Base-by-base conservation (phyloP, 176 grass and related monocot genomes). In the Aegilops longissima region DNA sequence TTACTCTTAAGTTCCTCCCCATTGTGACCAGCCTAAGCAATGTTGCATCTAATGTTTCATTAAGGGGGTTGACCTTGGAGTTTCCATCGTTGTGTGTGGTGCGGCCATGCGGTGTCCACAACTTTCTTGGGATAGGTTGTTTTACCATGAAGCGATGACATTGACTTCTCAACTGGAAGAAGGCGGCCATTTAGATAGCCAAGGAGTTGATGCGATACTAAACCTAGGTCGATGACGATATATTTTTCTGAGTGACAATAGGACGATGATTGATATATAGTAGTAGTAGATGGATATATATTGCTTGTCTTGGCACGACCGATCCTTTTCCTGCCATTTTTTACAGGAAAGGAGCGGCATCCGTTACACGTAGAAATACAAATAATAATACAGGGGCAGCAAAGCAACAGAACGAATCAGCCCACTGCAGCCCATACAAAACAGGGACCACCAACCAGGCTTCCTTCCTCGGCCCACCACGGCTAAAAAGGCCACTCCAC, bases 281-380 rank as follows among this genome's bases (percentile, higher is more conserved):
- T 44, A 44, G 9, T 47, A 47, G 44, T 47, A 13, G 47, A 51
- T 51, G 1, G 12, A 49, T 4, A 49, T 52, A 54, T 1, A 54
- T 54, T 54, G 1, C 51, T 54, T 54, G 51, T 54, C 51, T 54
- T 21, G 72, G 72, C 44, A 76, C 25, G 70, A 78, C 86, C 90
- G 76, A 85, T 88, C 90, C 90, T 77, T 85, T 64, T 88, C 86
- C 90, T 77, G 89, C 85, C 85, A 87, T 80, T 79, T 90, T 93
- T 87, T 87, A 88, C 85, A 87, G 89, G 89, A 70, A 80, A 72
- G 78, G 85, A 78, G 85, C 77, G 86, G 86, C 85, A 80, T 66
- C 63, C 62, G 20, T 5, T 20, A 59, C 63, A 75, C 44, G 2
- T 12, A 3, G 14, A 23, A 13, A 8, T 45, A 8, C 2, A 24